Conservation (phyloP, 169 alveolate genomes). For the Sarcocystis neurona region DNA sequence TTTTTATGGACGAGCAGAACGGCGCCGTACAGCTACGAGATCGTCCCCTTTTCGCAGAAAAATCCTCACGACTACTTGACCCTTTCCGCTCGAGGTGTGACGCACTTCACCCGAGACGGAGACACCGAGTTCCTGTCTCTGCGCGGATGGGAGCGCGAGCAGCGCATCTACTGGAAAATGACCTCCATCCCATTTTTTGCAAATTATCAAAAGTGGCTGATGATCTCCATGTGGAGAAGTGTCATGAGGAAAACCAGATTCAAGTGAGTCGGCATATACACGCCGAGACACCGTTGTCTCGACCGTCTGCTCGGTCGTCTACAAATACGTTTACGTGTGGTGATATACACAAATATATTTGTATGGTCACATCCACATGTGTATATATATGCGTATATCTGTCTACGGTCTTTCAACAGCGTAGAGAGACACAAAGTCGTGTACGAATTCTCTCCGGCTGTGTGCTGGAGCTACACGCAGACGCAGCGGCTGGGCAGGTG, state of each 20-base stretch:
- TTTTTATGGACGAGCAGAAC: neutral
- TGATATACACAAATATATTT: too few species aligned
- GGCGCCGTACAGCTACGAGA: slow-evolving; percentile 66
- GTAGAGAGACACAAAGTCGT: too few species aligned
- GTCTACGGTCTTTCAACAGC: too few species aligned
- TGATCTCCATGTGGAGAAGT: slow-evolving; percentile 85
- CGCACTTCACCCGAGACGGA: slow-evolving; percentile 47
- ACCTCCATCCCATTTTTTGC: slow-evolving; percentile 75
- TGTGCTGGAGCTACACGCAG: too few species aligned
- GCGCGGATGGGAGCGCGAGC: slow-evolving; percentile 87
- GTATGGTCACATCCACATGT: too few species aligned
- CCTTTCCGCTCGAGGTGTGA: slow-evolving; percentile 68
- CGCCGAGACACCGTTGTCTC: neutral
- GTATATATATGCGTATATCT: too few species aligned
- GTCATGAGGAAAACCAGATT: slow-evolving; percentile 62
- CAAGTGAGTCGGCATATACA: neutral
- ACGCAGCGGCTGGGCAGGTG: too few species aligned
- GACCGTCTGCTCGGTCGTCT: too few species aligned
- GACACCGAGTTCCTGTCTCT: slow-evolving; percentile 69
- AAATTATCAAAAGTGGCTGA: slow-evolving; percentile 82
- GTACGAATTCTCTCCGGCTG: too few species aligned
- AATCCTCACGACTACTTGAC: slow-evolving; percentile 70
- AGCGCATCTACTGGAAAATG: slow-evolving; percentile 74
- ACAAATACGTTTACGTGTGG: too few species aligned
- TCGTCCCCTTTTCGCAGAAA: slow-evolving; percentile 67